Conservation (phyloP, 768 basidiomycete genomes). For the Sporobolomyces roseus region DNA sequence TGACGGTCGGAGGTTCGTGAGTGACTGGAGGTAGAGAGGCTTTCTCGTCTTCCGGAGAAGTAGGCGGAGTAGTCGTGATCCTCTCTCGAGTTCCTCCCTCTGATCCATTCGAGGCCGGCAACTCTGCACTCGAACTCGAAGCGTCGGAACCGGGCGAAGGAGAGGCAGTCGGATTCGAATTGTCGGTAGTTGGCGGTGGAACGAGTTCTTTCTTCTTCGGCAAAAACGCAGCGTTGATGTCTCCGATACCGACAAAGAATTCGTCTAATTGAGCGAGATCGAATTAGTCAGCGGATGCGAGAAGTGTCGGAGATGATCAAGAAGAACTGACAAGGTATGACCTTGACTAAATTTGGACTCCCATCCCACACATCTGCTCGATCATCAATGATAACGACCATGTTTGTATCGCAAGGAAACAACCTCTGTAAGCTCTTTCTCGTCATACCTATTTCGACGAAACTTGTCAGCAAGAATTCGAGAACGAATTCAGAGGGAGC, state of each 20-base stretch:
- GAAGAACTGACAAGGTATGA: constrained; percentile 73
- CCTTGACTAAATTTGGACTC: constrained; percentile 93
- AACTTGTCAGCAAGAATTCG: neutral
- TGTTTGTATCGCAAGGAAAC: constrained; percentile 94
- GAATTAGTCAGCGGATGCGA: neutral
- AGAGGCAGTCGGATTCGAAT: neutral
- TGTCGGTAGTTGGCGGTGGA: constrained; percentile 54
- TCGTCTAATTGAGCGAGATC: constrained; percentile 61
- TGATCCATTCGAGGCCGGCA: constrained; percentile 1
- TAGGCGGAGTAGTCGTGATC: constrained; percentile 24
- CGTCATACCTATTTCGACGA: constrained; percentile 62
- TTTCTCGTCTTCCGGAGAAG: constrained; percentile 24
- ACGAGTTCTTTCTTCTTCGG: constrained; percentile 58
- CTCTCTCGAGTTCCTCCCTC: neutral
- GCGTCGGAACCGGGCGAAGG: neutral
- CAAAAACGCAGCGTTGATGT: constrained; percentile 92
- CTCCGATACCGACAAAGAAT: constrained; percentile 96
- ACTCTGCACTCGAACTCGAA: neutral
- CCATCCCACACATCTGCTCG: constrained; percentile 98
- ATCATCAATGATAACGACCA: constrained; percentile 99
- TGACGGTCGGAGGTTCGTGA: constrained; percentile 13
- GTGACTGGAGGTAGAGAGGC: neutral
- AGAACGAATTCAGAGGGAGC: constrained; percentile 44
- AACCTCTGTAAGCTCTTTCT: constrained; percentile 86
- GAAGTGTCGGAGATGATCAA: neutral